phyloP scores from a whole-genome alignment of 768 basidiomycete genomes.

The Collybia nuda region DNA sequence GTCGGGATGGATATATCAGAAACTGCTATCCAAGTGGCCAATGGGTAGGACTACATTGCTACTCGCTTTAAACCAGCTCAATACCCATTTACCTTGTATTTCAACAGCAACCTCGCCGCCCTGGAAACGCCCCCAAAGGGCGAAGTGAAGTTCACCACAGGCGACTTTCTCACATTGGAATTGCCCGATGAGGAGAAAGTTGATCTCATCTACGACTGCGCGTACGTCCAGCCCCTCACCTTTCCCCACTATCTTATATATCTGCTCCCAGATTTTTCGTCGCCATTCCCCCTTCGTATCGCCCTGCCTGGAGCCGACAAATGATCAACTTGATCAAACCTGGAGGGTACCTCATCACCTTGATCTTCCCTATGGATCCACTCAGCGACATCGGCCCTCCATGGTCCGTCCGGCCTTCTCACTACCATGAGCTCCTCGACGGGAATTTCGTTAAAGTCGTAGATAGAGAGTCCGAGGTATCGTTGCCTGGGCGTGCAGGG shows the following conservation, averaged over 20 bases:
- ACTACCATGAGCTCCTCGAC: constrained; percentile 51
- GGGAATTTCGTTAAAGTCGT: constrained; percentile 52
- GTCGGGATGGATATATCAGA: constrained; percentile 57
- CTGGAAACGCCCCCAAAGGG: constrained; percentile 19
- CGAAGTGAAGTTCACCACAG: constrained; percentile 36
- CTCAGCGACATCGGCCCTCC: constrained; percentile 55
- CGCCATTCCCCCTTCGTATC: constrained; percentile 57
- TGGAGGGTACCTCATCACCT: constrained; percentile 61
- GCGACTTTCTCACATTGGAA: constrained; percentile 56
- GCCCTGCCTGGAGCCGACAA: constrained; percentile 56
- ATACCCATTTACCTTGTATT: neutral
- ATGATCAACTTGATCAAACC: constrained; percentile 56
- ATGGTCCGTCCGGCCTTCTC: constrained; percentile 55
- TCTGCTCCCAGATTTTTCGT: constrained; percentile 58
- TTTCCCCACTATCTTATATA: neutral
- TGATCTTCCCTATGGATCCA: constrained; percentile 56
- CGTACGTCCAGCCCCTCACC: constrained; percentile 29
- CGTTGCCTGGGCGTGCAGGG: constrained; percentile 38
- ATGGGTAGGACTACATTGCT: constrained; percentile 31
- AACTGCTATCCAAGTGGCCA: constrained; percentile 50
- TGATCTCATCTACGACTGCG: constrained; percentile 68
- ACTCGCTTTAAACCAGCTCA: neutral
- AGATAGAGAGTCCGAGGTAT: constrained; percentile 49
- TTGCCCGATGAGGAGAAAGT: constrained; percentile 37
- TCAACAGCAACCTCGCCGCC: constrained; percentile 13